Conservation (phyloP, 1,284 basidiomycete species). For the Mycena citricolor region DNA sequence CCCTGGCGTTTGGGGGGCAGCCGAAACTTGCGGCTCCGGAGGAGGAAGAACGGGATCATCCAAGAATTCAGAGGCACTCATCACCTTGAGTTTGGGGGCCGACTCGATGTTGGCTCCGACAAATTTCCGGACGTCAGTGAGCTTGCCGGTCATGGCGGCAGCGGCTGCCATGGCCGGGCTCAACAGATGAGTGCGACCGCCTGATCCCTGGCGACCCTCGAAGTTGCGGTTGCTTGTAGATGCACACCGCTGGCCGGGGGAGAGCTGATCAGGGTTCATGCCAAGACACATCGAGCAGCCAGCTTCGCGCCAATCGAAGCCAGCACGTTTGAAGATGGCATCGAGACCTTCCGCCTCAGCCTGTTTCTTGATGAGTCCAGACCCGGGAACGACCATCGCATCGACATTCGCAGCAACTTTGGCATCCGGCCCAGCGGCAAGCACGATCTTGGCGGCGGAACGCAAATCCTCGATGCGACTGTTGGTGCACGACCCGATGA, state of each 20-base stretch:
- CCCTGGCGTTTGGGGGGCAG: conserved; percentile 31
- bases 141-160: conserved; percentile 85
- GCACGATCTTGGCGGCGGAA: conserved; percentile 81
- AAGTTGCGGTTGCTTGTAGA: conserved; percentile 98
- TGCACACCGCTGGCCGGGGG: conserved; percentile 89
- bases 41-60: conserved; percentile 69
- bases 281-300: conserved; percentile 98
- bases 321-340: conserved; percentile 88
- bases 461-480: conserved; percentile 95
- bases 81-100: conserved; percentile 62
- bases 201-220: conserved; percentile 90
- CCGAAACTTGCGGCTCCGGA: conserved; percentile 43
- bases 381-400: conserved; percentile 96
- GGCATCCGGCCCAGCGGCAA: conserved; percentile 74
- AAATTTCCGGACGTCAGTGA: conserved; percentile 88
- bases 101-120: conserved; percentile 51
- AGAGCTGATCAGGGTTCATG: conserved; percentile 96
- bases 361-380: conserved; percentile 92
- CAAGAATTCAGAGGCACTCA: conserved; percentile 73
- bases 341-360: conserved; percentile 94
- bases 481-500: conserved; percentile 97
- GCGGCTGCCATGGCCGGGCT: conserved; percentile 97
- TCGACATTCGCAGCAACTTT: conserved; percentile 80
- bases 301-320: conserved; percentile 97
- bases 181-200: conserved; percentile 90